Conservation (phyloP, 164 flowering plant species). For the Piper longum region DNA sequence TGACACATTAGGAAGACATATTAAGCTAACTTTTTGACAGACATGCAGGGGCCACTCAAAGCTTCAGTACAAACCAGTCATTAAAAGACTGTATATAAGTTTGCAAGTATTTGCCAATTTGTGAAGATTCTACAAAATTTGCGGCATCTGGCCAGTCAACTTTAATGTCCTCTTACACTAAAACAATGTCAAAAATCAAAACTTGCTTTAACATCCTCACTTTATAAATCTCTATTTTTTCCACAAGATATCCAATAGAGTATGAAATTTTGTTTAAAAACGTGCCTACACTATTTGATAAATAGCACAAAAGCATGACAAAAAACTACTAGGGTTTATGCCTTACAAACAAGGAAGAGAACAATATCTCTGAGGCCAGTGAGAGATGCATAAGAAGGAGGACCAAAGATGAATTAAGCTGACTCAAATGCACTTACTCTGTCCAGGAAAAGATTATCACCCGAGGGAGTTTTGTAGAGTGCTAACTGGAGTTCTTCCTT, state of each 20-base stretch:
- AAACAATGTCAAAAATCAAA: too few relatives aligned
- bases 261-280: too few relatives aligned
- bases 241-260: too few relatives aligned
- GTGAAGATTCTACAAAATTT: too few relatives aligned
- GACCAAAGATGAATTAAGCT: background rate
- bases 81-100: too few relatives aligned
- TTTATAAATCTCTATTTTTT: too few relatives aligned
- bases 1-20: background rate
- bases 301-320: too few relatives aligned
- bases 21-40: background rate
- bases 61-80: too few relatives aligned
- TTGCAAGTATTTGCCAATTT: too few relatives aligned
- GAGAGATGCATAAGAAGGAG: background rate
- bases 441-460: constrained; percentile 67
- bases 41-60: background rate
- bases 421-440: constrained; percentile 36
- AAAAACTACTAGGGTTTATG: background rate
- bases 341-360: background rate
- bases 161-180: too few relatives aligned
- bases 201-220: too few relatives aligned
- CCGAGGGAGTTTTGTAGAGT: constrained; percentile 32
- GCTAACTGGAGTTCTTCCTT: constrained; percentile 85
- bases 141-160: too few relatives aligned
- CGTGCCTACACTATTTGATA: background rate
- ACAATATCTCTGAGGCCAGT: background rate